Conservation (phyloP, 2,329 filamentous ascomycete genomes). For the Stagonosporopsis vannaccii region DNA sequence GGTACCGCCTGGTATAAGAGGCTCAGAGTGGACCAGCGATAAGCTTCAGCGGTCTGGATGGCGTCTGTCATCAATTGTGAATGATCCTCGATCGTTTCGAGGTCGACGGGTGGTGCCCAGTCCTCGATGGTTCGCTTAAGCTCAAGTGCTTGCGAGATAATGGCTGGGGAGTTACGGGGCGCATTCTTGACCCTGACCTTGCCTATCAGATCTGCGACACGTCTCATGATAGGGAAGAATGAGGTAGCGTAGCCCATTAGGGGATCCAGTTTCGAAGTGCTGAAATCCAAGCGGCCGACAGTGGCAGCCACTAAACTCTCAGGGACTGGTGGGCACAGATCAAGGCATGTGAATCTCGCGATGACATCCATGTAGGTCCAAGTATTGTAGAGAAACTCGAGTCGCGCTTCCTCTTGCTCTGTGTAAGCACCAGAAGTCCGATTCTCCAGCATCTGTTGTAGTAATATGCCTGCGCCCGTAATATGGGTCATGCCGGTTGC, state of each 20-base stretch:
- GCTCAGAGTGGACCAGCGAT: conserved; percentile 69
- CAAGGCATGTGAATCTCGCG: conserved; percentile 69
- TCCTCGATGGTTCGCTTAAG: conserved; percentile 66
- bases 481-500: conserved; percentile 71
- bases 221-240: conserved; percentile 71
- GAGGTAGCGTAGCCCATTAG: conserved; percentile 72
- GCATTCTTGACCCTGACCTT: conserved; percentile 59
- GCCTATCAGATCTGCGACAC: conserved; percentile 68
- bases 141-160: conserved; percentile 67
- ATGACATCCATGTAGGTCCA: conserved; percentile 78
- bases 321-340: conserved; percentile 61
- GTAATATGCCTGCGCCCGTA: conserved; percentile 67
- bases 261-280: conserved; percentile 61
- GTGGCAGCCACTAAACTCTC: conserved; percentile 39
- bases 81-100: conserved; percentile 67
- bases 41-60: conserved; percentile 70
- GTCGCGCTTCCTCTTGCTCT: conserved; percentile 50
- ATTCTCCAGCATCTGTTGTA: conserved; percentile 63
- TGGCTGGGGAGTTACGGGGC: conserved; percentile 63
- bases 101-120: conserved; percentile 64
- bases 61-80: conserved; percentile 67
- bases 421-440: conserved; percentile 46
- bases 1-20: conserved; percentile 72
- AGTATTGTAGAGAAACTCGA: conserved; percentile 72
- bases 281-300: conserved; percentile 9